A percentile compares a stretch with the other conserved stretches of the same genome.
Conservation (phyloP, 768 basidiomycete genomes). For the Leccinellum luteum region DNA sequence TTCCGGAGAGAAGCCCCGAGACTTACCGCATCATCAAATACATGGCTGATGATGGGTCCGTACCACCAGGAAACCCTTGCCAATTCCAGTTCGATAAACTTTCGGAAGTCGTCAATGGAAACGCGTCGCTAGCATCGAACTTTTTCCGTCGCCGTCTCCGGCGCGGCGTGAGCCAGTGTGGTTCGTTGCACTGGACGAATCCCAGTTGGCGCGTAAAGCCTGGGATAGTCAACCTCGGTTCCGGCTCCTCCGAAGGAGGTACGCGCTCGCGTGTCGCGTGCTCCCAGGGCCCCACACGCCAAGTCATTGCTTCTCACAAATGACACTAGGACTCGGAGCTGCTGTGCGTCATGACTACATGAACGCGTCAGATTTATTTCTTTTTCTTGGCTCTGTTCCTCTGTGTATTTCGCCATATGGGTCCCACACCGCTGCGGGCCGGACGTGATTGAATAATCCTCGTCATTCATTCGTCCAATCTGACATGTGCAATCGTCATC, state of each 20-base stretch:
- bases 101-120: background rate
- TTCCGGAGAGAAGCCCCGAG: constrained; percentile 8
- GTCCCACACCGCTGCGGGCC: background rate
- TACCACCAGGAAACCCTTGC: background rate
- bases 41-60: background rate
- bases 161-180: background rate
- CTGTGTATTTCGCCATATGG: background rate
- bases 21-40: constrained; percentile 8
- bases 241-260: background rate
- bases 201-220: background rate
- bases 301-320: background rate
- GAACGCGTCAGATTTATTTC: background rate
- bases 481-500: background rate
- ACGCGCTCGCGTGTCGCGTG: background rate
- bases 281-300: background rate
- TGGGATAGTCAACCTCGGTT: background rate
- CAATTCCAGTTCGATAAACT: background rate
- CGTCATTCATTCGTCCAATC: background rate
- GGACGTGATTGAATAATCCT: background rate
- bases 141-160: background rate
- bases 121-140: background rate
- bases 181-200: background rate
- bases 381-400: background rate
- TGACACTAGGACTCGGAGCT: no score
- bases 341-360: background rate